Evolutionary conservation across 257 asterid species (phyloP), one percentile per base, ranked within the genome.

Genomic region (Solanum microdontum): DNA sequence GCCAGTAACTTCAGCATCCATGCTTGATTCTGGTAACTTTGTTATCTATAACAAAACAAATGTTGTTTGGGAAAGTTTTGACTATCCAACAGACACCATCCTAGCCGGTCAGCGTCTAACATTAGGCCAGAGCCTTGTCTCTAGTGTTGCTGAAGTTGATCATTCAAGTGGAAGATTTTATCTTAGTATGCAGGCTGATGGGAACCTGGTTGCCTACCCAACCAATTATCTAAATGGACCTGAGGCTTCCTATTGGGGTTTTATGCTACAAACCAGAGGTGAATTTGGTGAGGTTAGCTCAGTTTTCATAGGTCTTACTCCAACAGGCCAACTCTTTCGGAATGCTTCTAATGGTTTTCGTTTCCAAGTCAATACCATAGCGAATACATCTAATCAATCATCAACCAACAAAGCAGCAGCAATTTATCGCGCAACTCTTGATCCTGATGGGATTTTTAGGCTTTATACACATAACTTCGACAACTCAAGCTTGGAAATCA

Each of bases 11-110:
- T 77, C 90, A 4, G 34, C 82, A 19, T 87, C 93, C 5, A 92
- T 94, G 93, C 93, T 87, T 7, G 92, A 94, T 73, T 88, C 82
- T 58, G 96, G 96, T 7, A 93, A 94, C 89, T 92, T 93, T n/a
- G 95, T 92, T 33, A 85, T 94, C 33, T 92, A 92, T 75, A 26
- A 87, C 79, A 77, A 89, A 3, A 58, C 23, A 12, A 43, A 14
- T 15, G 72, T 90, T 11, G 72, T 87, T 4, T 93, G 98, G 98
- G 93, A 88, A 87, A 94, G 95, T 91, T 92, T 91, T n/a, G 94
- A 89, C 5, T 6, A 86, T 79, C 96, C 94, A 5, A 93, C 93
- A 2, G 87, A 92, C 87, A 89, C 95, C 8, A 87, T 94, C 30
- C 83, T 94, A 28, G 90, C 90, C 0, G 93, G 92, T 2, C 95